phyloP scores from a whole-genome alignment of 2,329 filamentous ascomycete species.

The Pseudocercospora vitis region DNA sequence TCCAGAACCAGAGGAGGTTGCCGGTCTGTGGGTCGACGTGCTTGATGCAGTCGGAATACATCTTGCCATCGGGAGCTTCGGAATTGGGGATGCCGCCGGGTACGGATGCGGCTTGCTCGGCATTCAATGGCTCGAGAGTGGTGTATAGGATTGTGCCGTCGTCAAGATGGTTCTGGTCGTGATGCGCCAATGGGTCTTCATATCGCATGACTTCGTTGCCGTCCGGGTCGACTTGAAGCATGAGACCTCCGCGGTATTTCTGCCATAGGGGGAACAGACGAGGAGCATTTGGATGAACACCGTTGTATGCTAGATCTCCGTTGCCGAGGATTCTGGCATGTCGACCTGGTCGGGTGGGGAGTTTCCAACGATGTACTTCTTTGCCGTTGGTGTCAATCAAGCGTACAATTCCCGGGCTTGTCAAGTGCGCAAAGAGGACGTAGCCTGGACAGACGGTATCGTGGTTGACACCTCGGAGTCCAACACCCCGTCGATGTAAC shows the following conservation, averaged over 20 bases:
- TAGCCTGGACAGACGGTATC: slow-evolving; percentile 43
- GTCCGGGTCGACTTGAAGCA: slow-evolving; percentile 44
- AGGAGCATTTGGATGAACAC: slow-evolving; percentile 43
- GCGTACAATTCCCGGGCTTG: slow-evolving; percentile 41
- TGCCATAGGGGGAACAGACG: slow-evolving; percentile 47
- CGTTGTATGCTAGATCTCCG: slow-evolving; percentile 49
- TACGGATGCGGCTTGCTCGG: slow-evolving; percentile 40
- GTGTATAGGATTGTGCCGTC: slow-evolving; percentile 48
- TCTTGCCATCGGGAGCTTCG: slow-evolving; percentile 41
- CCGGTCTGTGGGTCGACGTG: slow-evolving; percentile 41
- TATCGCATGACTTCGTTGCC: slow-evolving; percentile 45
- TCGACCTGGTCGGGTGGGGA: slow-evolving; percentile 45
- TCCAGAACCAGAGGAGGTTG: slow-evolving; percentile 47
- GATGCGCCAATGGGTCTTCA: slow-evolving; percentile 46
- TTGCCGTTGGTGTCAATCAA: slow-evolving; percentile 45
- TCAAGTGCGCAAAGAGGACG: slow-evolving; percentile 46
- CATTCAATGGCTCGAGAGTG: slow-evolving; percentile 43
- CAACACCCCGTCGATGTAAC: slow-evolving; percentile 44
- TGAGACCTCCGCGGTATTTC: slow-evolving; percentile 50
- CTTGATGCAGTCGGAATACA: slow-evolving; percentile 48
- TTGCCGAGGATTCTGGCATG: slow-evolving; percentile 48
- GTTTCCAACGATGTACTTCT: slow-evolving; percentile 47
- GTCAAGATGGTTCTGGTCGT: slow-evolving; percentile 49
- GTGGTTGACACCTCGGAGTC: slow-evolving; percentile 43
- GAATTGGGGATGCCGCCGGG: slow-evolving; percentile 45